phyloP scores from a whole-genome alignment of 176 grass and related monocot species.

The Zoysia pacifica region DNA sequence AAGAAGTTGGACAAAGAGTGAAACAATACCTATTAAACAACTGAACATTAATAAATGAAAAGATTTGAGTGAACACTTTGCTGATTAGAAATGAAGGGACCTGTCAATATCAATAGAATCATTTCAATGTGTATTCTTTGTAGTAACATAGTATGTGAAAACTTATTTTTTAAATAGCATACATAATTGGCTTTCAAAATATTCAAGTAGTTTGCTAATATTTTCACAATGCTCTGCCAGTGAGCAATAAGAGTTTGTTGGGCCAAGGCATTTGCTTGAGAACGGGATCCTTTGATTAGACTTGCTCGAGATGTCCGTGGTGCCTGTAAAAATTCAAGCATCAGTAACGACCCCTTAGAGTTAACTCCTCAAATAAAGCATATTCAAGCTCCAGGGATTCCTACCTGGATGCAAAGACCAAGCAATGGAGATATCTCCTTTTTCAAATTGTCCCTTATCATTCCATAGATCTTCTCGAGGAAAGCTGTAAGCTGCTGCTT shows the following conservation, averaged over 20 bases:
- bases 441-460: slow-evolving; percentile 98
- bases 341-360: slow-evolving; percentile 7
- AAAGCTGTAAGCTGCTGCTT: slow-evolving; percentile 99
- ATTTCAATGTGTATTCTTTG: slow-evolving; percentile 34
- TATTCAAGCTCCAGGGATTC: slow-evolving; percentile 1
- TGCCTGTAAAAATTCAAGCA: slow-evolving; percentile 58
- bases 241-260: slow-evolving; percentile 97
- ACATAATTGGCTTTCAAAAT: slow-evolving; percentile 94
- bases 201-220: slow-evolving; percentile 86
- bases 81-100: slow-evolving; percentile 92
- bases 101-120: slow-evolving; percentile 45
- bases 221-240: slow-evolving; percentile 99
- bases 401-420: slow-evolving; percentile 95
- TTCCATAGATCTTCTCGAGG: slow-evolving; percentile 97
- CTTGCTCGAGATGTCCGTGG: slow-evolving; percentile 95
- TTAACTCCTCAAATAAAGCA: slow-evolving; percentile 6
- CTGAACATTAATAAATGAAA: slow-evolving; percentile 99
- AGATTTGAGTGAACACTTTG: slow-evolving; percentile 95
- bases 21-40: slow-evolving; percentile 91
- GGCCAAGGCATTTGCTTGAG: slow-evolving; percentile 86
- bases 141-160: slow-evolving; percentile 12
- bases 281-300: slow-evolving; percentile 97
- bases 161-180: slow-evolving; percentile 38
- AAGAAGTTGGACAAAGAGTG: slow-evolving; percentile 23
- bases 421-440: slow-evolving; percentile 98